These are phyloP conservation scores for Desmodesmus armatus DNA, from an alignment of 139 green algal species.

Conservation along the genomic window DNA sequence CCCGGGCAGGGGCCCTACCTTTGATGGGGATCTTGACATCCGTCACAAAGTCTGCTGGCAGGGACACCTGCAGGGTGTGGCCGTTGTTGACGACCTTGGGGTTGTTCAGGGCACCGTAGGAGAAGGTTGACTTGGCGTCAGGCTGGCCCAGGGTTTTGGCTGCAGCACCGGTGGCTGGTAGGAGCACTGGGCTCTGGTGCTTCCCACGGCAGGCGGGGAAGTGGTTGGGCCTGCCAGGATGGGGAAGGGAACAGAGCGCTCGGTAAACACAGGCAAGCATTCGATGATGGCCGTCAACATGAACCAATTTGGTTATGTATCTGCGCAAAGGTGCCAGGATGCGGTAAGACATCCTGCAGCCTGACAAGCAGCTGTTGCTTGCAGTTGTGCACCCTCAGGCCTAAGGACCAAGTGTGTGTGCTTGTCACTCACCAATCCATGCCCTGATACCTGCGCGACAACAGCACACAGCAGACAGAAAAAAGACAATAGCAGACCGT, in stretches of 20 bases:
- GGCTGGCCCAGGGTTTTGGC: not conserved
- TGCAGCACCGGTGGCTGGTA: not conserved
- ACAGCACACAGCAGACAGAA: not conserved
- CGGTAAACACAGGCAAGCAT: too few relatives aligned
- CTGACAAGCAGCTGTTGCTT: not conserved
- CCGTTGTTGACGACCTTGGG: conserved; percentile 43
- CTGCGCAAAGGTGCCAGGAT: too few relatives aligned
- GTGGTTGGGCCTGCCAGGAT: too few relatives aligned
- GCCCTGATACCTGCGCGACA: not conserved
- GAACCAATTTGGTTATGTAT: not conserved
- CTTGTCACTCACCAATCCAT: not conserved
- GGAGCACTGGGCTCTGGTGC: conserved; percentile 1
- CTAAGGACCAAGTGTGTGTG: not conserved
- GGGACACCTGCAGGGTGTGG: conserved; percentile 28
- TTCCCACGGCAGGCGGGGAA: not conserved
- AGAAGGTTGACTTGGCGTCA: conserved; percentile 29
- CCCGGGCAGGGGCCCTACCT: not conserved
- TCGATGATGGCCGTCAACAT: not conserved
- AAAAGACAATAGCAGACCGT: not conserved
- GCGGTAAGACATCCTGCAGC: not conserved
- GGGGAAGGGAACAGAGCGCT: too few relatives aligned
- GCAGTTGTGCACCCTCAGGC: not conserved
- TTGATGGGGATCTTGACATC: conserved; percentile 16
- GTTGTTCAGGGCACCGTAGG: not conserved
- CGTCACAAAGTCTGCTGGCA: conserved; percentile 16